Evolutionary conservation across 345 rosid species (phyloP), one percentile per base, ranked within the genome.

Genomic region (Eucalyptus polyanthemos): DNA sequence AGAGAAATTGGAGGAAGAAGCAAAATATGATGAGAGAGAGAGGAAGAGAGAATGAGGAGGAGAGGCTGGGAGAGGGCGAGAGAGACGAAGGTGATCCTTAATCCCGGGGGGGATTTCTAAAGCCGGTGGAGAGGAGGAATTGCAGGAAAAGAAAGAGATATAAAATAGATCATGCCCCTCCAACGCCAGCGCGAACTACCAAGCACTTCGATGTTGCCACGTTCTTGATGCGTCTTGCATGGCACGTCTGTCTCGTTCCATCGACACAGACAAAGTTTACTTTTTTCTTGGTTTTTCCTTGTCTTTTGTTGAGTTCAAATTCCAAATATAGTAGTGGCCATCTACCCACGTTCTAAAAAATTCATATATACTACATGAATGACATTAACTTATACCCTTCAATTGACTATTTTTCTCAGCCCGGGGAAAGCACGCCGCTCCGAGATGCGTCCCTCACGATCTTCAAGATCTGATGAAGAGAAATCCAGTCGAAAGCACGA

Each of bases 21-120:
- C 83, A 53, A 89, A 80, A 87, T 88, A 80, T 53, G 90, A 85
- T 81, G 87, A 89, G 54, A 88, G 90, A 60, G 31, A 27, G 92
- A 89, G 90, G 88, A 90, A 37, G 89, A 86, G 88, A 81, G 88
- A 90, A 56, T 83, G 88, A 85, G 88, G 90, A 92, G 90, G 91
- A 89, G 88, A 89, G 88, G 91, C 89, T 91, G 72, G 91, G 92
- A 91, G 90, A 86, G 90, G 88, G 50, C 85, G 88, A 90, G 90
- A 40, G 80, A 88, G 42, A 87, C 88, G 56, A 88, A 80, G 85
- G 89, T 93, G 96, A 94, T 95, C 97, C 95, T 94, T 87, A 89
- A 90, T 93, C 89, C 86, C 89, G 90, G 96, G 93, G 62, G 29
- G 14, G 89, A 88, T 91, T 90, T 86, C 81, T 87, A 29, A 89